These are phyloP conservation scores for Lactarius vividus DNA, from an alignment of 768 basidiomycete genomes.

Conservation along the genomic window DNA sequence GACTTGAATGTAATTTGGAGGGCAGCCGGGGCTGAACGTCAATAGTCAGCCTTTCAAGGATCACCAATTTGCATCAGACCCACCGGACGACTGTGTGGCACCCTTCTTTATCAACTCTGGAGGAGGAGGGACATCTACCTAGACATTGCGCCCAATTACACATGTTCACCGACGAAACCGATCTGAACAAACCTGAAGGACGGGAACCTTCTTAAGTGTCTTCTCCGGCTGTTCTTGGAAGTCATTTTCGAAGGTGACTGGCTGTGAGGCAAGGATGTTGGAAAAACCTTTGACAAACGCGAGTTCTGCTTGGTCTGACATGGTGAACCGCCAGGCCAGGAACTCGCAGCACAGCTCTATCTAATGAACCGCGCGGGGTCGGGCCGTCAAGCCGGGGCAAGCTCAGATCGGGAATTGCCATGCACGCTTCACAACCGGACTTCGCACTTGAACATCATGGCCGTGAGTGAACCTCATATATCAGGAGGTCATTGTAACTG, in stretches of 20 bases:
- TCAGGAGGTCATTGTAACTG: background rate
- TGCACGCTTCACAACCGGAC: background rate
- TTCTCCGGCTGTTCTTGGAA: constrained; percentile 70
- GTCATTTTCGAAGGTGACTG: constrained; percentile 67
- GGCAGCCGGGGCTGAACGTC: constrained; percentile 34
- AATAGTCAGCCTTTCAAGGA: background rate
- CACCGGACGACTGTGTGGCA: constrained; percentile 36
- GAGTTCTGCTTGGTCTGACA: constrained; percentile 42
- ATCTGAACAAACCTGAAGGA: constrained; percentile 53
- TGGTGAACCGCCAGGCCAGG: constrained; percentile 40
- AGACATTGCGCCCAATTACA: constrained; percentile 5
- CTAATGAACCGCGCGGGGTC: background rate
- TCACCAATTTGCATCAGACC: constrained; percentile 11
- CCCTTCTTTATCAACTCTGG: constrained; percentile 47
- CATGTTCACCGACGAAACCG: constrained; percentile 7
- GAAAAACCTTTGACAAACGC: constrained; percentile 67
- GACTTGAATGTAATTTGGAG: constrained; percentile 86
- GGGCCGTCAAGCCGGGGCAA: background rate
- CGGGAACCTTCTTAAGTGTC: constrained; percentile 64
- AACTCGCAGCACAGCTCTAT: background rate
- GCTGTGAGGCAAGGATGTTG: constrained; percentile 62
- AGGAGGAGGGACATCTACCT: constrained; percentile 61
- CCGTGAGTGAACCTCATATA: constrained; percentile 27
- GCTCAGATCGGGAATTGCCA: background rate
- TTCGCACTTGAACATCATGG: constrained; percentile 24